phyloP scores from a whole-genome alignment of 2,329 filamentous ascomycete species.

The Epicoccum nigrum region DNA sequence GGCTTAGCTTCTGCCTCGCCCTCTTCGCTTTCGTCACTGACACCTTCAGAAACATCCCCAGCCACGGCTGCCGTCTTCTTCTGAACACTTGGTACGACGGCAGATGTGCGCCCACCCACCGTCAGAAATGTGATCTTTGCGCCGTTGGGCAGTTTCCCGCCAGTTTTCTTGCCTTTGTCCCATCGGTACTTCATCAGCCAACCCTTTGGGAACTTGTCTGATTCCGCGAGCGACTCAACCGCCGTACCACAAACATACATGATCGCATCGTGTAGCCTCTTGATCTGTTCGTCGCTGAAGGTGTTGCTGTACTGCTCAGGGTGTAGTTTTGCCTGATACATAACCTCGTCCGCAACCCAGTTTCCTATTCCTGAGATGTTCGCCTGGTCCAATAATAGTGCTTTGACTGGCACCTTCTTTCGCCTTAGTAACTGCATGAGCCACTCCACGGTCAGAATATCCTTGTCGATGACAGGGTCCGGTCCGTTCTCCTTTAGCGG shows the following conservation, averaged over 20 bases:
- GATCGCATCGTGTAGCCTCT: constrained; percentile 73
- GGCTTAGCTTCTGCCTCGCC: constrained; percentile 31
- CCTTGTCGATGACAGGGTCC: constrained; percentile 84
- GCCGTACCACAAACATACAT: constrained; percentile 81
- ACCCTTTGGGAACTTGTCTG: constrained; percentile 79
- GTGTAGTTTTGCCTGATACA: constrained; percentile 87
- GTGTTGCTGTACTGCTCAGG: constrained; percentile 92
- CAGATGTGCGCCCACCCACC: constrained; percentile 90
- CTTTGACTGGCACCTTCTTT: constrained; percentile 87
- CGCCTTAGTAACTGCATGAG: constrained; percentile 71
- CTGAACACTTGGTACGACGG: constrained; percentile 82
- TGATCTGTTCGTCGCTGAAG: constrained; percentile 73
- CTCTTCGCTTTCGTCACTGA: constrained; percentile 27
- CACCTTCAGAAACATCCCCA: constrained; percentile 56
- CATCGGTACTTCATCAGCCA: constrained; percentile 89
- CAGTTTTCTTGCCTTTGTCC: constrained; percentile 82
- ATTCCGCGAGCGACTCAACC: constrained; percentile 79
- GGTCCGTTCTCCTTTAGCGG: constrained; percentile 92
- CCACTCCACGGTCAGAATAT: constrained; percentile 78
- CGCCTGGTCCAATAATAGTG: constrained; percentile 83
- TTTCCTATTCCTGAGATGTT: constrained; percentile 94
- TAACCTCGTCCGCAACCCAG: constrained; percentile 94
- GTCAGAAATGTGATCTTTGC: constrained; percentile 85
- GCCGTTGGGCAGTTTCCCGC: constrained; percentile 76
- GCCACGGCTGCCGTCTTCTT: constrained; percentile 74